Conservation (phyloP, 2,329 filamentous ascomycete genomes). For the Botrytis medusae region DNA sequence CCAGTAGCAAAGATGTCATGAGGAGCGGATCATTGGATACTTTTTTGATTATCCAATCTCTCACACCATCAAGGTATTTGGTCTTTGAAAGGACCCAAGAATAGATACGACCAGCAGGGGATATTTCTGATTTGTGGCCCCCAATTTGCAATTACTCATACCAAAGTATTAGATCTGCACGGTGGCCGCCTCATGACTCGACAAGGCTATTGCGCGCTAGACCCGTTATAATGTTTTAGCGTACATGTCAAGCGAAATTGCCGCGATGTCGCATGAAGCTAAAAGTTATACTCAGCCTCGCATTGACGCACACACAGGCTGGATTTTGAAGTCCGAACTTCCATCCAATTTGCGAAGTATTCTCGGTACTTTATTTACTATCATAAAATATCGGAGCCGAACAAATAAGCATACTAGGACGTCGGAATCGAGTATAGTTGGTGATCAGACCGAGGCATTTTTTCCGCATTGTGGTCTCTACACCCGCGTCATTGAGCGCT, state of each 20-base stretch:
- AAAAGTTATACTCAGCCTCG: constrained; percentile 16
- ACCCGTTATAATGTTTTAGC: neutral
- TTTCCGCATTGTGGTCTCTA: neutral
- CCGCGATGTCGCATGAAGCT: neutral
- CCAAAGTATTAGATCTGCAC: neutral
- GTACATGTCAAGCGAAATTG: neutral
- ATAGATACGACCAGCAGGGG: neutral
- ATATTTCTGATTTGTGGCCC: neutral
- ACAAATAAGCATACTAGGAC: neutral
- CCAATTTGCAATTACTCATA: neutral
- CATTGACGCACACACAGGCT: neutral
- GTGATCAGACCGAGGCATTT: neutral
- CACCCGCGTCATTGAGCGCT: neutral
- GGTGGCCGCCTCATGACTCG: neutral
- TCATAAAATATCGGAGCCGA: neutral
- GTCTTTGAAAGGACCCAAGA: neutral
- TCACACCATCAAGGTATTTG: neutral
- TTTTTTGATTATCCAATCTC: neutral
- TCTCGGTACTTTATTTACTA: neutral
- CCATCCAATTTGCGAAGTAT: neutral
- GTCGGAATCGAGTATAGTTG: neutral
- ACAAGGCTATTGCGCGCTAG: neutral
- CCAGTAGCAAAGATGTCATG: neutral
- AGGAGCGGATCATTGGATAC: neutral
- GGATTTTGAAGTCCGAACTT: neutral